These are phyloP conservation scores for Polyporus arcularius DNA, from an alignment of 768 basidiomycete species.

Conservation along the genomic window DNA sequence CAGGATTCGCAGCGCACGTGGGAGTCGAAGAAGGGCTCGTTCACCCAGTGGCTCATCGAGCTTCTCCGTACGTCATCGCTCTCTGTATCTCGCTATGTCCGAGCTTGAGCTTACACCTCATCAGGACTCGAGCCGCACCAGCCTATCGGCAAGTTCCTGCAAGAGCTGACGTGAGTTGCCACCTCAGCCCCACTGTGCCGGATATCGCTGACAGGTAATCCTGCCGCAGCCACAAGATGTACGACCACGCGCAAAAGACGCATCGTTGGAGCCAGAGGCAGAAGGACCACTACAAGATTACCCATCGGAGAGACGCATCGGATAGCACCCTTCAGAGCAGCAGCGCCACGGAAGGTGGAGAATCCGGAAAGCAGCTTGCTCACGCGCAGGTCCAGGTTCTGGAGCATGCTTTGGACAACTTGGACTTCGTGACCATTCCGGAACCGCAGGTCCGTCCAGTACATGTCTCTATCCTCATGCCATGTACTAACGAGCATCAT, in stretches of 20 bases:
- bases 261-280: conserved; percentile 5
- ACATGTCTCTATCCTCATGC: background rate
- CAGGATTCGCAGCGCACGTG: conserved; percentile 25
- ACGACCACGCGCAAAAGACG: conserved; percentile 9
- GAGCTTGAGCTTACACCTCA: background rate
- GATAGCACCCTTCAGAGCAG: background rate
- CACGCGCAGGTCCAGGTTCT: background rate
- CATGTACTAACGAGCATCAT: background rate
- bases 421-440: conserved; percentile 9
- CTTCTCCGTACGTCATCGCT: conserved; percentile 5
- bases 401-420: background rate
- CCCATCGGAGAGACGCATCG: background rate
- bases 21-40: conserved; percentile 23
- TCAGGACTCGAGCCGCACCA: conserved; percentile 9
- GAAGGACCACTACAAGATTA: conserved; percentile 6
- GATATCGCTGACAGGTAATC: background rate
- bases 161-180: conserved; percentile 4
- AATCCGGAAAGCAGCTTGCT: background rate
- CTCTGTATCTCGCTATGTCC: background rate
- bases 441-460: conserved; percentile 12
- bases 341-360: background rate
- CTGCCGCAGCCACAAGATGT: conserved; percentile 1
- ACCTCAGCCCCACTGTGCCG: background rate
- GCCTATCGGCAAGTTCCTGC: conserved; percentile 3
- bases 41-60: conserved; percentile 14